Evolutionary conservation across 306 rosid species (phyloP).

Genomic region (Hippophae gyantsensis): DNA sequence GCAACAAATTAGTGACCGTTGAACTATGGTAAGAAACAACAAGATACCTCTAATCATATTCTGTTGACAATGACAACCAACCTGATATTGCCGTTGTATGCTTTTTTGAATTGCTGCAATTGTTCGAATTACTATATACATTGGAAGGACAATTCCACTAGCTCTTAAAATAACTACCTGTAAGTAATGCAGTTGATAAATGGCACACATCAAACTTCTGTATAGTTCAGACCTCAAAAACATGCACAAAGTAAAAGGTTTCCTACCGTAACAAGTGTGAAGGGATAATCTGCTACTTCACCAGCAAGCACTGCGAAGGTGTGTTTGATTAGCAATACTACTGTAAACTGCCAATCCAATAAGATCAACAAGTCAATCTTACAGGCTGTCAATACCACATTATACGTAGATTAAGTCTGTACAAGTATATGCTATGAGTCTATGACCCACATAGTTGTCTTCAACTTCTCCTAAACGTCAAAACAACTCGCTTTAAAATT

Average conservation of each 20-base stretch:
- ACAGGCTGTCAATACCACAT: background rate
- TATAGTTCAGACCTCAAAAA: background rate
- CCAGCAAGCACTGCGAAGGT: constrained; percentile 35
- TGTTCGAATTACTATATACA: constrained; percentile 47
- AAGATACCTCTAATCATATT: background rate
- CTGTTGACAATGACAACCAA: background rate
- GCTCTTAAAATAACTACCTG: constrained; percentile 49
- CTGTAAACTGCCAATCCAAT: constrained; percentile 49
- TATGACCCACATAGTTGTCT: background rate
- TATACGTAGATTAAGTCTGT: background rate
- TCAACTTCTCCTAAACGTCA: background rate
- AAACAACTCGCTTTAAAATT: background rate
- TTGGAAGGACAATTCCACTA: constrained; percentile 72
- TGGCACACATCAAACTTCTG: background rate
- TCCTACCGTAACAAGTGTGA: constrained; percentile 68
- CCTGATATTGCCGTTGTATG: constrained; percentile 24
- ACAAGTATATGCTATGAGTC: background rate
- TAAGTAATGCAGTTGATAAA: background rate
- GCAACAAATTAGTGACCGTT: background rate
- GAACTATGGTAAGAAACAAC: background rate
- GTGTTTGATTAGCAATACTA: constrained; percentile 66
- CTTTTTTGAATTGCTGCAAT: constrained; percentile 45
- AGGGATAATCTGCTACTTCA: constrained; percentile 62
- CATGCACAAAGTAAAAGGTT: background rate
- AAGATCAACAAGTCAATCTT: background rate